Percentiles rank a stretch among this genome's conserved stretches.
phyloP scores from a whole-genome alignment of 495 filamentous ascomycete species.

The Articulospora tetracladia region DNA sequence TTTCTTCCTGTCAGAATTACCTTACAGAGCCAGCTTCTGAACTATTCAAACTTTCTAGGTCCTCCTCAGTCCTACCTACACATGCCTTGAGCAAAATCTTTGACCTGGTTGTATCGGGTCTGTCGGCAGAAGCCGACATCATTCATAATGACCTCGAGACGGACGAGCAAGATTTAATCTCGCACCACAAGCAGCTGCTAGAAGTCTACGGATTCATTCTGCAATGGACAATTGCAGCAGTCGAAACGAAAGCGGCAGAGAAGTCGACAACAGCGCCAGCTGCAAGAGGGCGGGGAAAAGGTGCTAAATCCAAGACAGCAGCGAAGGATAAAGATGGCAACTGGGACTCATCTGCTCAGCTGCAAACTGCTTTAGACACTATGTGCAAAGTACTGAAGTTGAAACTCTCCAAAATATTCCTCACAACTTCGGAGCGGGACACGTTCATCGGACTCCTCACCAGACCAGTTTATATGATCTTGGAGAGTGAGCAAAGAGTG shows the following conservation, averaged over 20 bases:
- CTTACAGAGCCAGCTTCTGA: conserved; percentile 30
- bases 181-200: conserved; percentile 83
- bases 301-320: conserved; percentile 61
- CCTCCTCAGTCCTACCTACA: conserved; percentile 72
- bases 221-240: conserved; percentile 89
- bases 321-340: conserved; percentile 74
- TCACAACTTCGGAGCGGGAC: conserved; percentile 95
- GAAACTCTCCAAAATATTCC: conserved; percentile 85
- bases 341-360: conserved; percentile 86
- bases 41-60: conserved; percentile 69
- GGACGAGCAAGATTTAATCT: conserved; percentile 82
- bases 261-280: conserved; percentile 70
- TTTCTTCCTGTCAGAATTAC: conserved; percentile 36
- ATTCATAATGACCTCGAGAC: conserved; percentile 82
- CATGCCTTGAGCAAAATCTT: conserved; percentile 87
- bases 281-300: conserved; percentile 72
- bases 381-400: conserved; percentile 97
- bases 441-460: conserved; percentile 93
- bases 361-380: conserved; percentile 81
- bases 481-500: conserved; percentile 90
- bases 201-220: conserved; percentile 94
- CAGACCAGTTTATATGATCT: conserved; percentile 84
- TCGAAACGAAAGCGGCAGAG: conserved; percentile 90
- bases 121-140: conserved; percentile 88
- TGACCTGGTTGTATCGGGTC: conserved; percentile 85